Evolutionary conservation across 2,329 filamentous ascomycete genomes (phyloP), one percentile per base, ranked within the genome.

Genomic region (Botrytis porri): DNA sequence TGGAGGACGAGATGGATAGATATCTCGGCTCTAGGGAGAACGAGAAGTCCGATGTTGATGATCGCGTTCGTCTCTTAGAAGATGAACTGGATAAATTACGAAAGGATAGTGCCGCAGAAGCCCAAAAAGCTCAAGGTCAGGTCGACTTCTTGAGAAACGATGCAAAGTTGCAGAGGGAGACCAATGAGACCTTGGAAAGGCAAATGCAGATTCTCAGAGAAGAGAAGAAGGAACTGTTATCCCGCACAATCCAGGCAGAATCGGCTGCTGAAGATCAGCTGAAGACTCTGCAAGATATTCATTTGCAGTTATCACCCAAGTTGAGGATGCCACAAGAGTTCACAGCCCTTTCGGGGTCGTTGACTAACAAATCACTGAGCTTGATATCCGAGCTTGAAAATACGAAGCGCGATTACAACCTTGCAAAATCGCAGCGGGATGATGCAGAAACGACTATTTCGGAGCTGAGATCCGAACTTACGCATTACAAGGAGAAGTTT

Each of bases 1-100:
- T 92, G 9, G 96, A 99, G 82, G 95, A 98, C 78, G 95, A 97
- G 80, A 88, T 98, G 69, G 95, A 98, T 78, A 88, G 94, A 74
- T 88, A 95, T 71, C 87, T 93, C 60, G 93, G 94, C 78, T 94
- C 92, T 59, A 88, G 93, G 61, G 94, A 98, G 77, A 91, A 97
- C 77, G 93, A 96, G 78, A 93, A 90, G 79, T 89, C 88, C 6
- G 87, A 88, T 3, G 87, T 90, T 62, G 91, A 95, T 75, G 88
- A 92, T 64, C 90, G 87, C 73, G 84, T 94, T 45, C 89, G 89
- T 63, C 84, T 86, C 14, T 86, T 97, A 1, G 88, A 94, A 78
- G 84, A 88, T 25, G 92, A 97, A 77, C 83, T 97, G 25, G 89
- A 93, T 72, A 87, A 86, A 67, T 81, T 91, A 25, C 85, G 84